A percentile compares a stretch with the other conserved stretches of the same genome.
Conservation (phyloP, 345 rosid species). For the Adansonia digitata region DNA sequence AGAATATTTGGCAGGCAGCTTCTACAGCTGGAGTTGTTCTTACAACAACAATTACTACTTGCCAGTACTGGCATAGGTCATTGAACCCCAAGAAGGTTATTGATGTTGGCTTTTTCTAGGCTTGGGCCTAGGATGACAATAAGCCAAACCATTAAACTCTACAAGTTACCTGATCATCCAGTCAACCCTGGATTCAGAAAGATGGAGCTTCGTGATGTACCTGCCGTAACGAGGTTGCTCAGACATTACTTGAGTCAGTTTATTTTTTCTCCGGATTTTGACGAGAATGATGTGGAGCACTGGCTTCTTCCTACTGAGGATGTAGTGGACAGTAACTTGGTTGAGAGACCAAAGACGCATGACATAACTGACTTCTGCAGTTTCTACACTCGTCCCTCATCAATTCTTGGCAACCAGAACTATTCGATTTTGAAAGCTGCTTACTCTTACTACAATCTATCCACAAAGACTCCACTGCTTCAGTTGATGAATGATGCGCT, state of each 20-base stretch:
- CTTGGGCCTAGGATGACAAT: conserved; percentile 92
- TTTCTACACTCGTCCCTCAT: conserved; percentile 86
- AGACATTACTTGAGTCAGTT: conserved; percentile 68
- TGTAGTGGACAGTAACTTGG: conserved; percentile 83
- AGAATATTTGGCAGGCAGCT: conserved; percentile 95
- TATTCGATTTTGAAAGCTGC: conserved; percentile 81
- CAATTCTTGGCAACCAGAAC: conserved; percentile 82
- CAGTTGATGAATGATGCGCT: conserved; percentile 91
- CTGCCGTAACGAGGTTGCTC: conserved; percentile 85
- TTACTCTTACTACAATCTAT: conserved; percentile 84
- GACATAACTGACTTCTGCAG: conserved; percentile 93
- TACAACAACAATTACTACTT: conserved; percentile 82
- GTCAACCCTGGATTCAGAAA: conserved; percentile 77
- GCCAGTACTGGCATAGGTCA: conserved; percentile 97
- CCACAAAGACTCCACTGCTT: conserved; percentile 76
- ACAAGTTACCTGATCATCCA: conserved; percentile 68
- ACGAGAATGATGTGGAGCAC: conserved; percentile 81
- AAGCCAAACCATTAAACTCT: conserved; percentile 91
- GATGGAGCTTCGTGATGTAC: conserved; percentile 80
- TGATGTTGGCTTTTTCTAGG: conserved; percentile 92
- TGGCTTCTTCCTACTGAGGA: conserved; percentile 80
- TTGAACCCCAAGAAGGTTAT: conserved; percentile 94
- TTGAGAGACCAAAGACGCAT: conserved; percentile 80
- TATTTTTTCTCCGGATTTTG: conserved; percentile 78
- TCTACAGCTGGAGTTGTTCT: conserved; percentile 94